Evolutionary conservation across 2,329 filamentous ascomycete genomes (phyloP).

Genomic region (Beauveria medogensis): DNA sequence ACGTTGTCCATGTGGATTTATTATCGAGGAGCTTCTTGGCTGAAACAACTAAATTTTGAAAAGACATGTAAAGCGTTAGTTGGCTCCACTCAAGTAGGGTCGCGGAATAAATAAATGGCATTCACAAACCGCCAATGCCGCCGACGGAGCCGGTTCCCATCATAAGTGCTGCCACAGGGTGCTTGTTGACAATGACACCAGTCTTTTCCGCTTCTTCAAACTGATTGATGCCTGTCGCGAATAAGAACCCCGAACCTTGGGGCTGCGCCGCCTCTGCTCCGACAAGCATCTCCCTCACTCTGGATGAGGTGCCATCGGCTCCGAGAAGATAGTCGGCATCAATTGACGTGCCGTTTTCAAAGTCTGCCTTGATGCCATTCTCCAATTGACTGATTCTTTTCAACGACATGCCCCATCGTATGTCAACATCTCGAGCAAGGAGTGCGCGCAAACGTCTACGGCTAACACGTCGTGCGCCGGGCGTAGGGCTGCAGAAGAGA

Average conservation of each 20-base stretch:
- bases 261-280: slow-evolving; percentile 17
- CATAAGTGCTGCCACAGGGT: slow-evolving; percentile 24
- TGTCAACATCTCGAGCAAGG: slow-evolving; percentile 23
- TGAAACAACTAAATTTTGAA: slow-evolving; percentile 15
- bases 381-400: neutral
- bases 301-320: slow-evolving; percentile 23
- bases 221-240: slow-evolving; percentile 21
- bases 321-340: slow-evolving; percentile 24
- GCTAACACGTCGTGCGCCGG: slow-evolving; percentile 26
- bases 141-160: slow-evolving; percentile 22
- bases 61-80: neutral
- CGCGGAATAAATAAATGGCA: no score
- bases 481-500: slow-evolving; percentile 25
- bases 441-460: slow-evolving; percentile 25
- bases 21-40: slow-evolving; percentile 18
- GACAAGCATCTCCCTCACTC: slow-evolving; percentile 24
- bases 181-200: slow-evolving; percentile 18
- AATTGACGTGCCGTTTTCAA: slow-evolving; percentile 18
- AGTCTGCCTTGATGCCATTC: slow-evolving; percentile 17
- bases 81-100: neutral
- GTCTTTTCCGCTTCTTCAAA: slow-evolving; percentile 21
- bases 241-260: slow-evolving; percentile 20
- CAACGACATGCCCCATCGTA: slow-evolving; percentile 24
- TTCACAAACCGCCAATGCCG: slow-evolving; percentile 23
- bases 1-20: slow-evolving; percentile 23